Base-by-base conservation (phyloP, 805 yeast genomes). In the Candida maltosa region DNA sequence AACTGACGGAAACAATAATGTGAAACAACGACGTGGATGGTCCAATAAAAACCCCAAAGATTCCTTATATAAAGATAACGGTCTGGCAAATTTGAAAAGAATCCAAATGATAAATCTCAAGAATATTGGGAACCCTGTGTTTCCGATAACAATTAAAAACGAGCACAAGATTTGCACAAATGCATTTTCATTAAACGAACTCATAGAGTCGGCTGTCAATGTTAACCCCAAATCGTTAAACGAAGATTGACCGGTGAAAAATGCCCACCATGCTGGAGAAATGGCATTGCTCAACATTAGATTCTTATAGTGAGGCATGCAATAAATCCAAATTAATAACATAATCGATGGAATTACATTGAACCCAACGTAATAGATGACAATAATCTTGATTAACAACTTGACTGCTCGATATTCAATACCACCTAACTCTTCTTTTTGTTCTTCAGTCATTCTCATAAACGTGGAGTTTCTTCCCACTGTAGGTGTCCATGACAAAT, bases 21-120 rank as follows among this genome's bases (percentile, higher is more conserved):
- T 88, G 53, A 91, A 93, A 56, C 98, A 93, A 51, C 99, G 83
- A 52, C 99, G 79, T 1, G 99, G 99, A 57, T 93, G 98, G 43
- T 89, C 97, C 26, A 93, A 66, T 39, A 93, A 59, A 47, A 93
- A 93, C 0, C 87, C 89, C 11, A 89, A 61, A 5, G 95, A 83
- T 51, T 93, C 97, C 39, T 74, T 75, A 41, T 53, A 62, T 41
- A 76, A 62, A 0, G 91, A 80, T 22, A 82, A 54, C 2, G 81
- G 85, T 25, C 74, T 83, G 0, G 94, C 69, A 12, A 81, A 28
- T 44, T 80, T 83, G 62, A 76, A 80, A 58, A 83, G 46, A 1
- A 81, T 38, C 97, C 97, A 93, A 32, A 93, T 83, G 24, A 86
- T 68, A 49, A 84, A 78, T 46, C 98, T 70, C 31, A 93, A 62